Evolutionary conservation across 1,284 basidiomycete genomes (phyloP).

Genomic region (Cerrena zonata): DNA sequence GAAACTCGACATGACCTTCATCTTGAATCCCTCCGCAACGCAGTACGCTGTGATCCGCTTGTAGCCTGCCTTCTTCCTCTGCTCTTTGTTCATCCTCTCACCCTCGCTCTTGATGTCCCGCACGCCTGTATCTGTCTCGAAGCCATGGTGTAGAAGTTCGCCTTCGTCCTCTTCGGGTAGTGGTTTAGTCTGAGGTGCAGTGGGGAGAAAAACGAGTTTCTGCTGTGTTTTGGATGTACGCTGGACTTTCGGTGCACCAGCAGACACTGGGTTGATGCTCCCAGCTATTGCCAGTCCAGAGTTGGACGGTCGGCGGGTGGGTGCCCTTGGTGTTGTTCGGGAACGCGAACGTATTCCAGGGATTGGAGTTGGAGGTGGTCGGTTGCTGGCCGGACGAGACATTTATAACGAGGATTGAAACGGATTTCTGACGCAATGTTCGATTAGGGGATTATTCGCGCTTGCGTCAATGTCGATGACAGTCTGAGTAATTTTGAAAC

Average conservation of each 20-base stretch:
- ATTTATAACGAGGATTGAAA: no score
- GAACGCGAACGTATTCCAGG: constrained; percentile 1
- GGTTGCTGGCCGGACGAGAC: no score
- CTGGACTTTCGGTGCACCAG: constrained; percentile 38
- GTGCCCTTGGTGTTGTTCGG: constrained; percentile 9
- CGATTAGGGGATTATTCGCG: no score
- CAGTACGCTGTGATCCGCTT: constrained; percentile 83
- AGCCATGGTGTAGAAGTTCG: constrained; percentile 44
- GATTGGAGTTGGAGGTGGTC: not conserved
- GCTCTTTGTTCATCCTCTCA: constrained; percentile 75
- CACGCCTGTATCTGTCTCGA: constrained; percentile 60
- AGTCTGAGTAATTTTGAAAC: no score
- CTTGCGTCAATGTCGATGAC: no score
- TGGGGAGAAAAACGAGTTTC: constrained; percentile 86
- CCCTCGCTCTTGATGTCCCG: constrained; percentile 72
- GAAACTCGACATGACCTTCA: constrained; percentile 77
- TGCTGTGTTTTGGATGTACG: constrained; percentile 88
- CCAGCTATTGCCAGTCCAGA: constrained; percentile 22
- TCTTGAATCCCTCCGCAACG: constrained; percentile 75
- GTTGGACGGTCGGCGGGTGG: constrained; percentile 22
- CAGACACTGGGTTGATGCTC: constrained; percentile 18
- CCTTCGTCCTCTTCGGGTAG: constrained; percentile 51
- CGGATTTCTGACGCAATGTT: no score
- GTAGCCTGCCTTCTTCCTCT: constrained; percentile 70
- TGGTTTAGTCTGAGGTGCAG: constrained; percentile 84